These are phyloP conservation scores for Aethionema arabicum DNA, from an alignment of 345 rosid species.

Conservation along the genomic window DNA sequence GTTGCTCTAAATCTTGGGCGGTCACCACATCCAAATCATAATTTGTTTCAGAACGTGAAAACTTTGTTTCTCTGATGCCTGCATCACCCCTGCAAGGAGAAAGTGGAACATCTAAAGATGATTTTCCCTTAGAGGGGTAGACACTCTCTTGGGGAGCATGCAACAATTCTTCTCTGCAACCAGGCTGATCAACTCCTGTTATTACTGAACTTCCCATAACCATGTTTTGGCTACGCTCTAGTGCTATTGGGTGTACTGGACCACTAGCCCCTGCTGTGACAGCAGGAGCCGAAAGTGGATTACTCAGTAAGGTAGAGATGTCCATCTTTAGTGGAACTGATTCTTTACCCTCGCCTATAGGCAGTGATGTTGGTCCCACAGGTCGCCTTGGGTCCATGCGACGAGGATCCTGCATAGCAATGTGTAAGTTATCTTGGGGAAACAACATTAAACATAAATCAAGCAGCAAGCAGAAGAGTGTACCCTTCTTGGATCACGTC, in stretches of 20 bases:
- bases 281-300: constrained; percentile 44
- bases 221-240: constrained; percentile 46
- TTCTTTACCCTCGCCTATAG: constrained; percentile 49
- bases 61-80: constrained; percentile 42
- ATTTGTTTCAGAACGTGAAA: constrained; percentile 46
- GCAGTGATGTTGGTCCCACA: constrained; percentile 44
- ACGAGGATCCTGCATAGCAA: constrained; percentile 85
- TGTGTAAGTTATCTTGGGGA: constrained; percentile 31
- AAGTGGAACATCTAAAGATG: constrained; percentile 46
- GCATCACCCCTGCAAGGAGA: constrained; percentile 56
- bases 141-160: constrained; percentile 44
- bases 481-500: constrained; percentile 98
- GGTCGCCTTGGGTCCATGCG: constrained; percentile 91
- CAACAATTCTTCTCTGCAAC: constrained; percentile 46
- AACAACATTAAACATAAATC: constrained; percentile 20
- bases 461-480: constrained; percentile 23
- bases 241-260: constrained; percentile 36
- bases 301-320: constrained; percentile 45
- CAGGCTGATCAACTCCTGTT: constrained; percentile 46
- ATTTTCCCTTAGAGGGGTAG: constrained; percentile 42
- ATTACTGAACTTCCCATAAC: constrained; percentile 43
- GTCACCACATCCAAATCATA: constrained; percentile 45
- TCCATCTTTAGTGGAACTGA: constrained; percentile 49
- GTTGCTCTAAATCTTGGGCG: constrained; percentile 51
- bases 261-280: constrained; percentile 43